Evolutionary conservation across 805 yeast genomes (phyloP), one percentile per base, ranked within the genome.

Genomic region (Candida sithepensis): DNA sequence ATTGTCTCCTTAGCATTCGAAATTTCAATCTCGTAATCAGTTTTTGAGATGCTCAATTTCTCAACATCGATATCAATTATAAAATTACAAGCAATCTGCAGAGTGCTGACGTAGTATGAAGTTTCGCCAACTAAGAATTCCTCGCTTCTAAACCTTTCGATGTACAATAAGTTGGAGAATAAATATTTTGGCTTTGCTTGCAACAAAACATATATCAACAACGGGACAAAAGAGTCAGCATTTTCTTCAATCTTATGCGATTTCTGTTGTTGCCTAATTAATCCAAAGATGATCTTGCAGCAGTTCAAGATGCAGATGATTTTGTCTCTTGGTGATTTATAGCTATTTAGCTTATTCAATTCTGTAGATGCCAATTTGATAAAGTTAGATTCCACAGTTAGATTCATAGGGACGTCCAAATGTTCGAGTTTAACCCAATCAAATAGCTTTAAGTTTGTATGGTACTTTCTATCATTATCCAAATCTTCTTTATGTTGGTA

Each of bases 161-260:
- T 88, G 65, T 89, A 94, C 50, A 78, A 80, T 50, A 91, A 67
- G 61, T 92, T 92, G 9, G 96, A 87, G 14, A 80, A 75, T n/a
- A 94, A 66, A 54, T 81, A 68, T 36, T 69, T 69, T 1, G 89
- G 81, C 47, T 79, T 79, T 1, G 92, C 81, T 56, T 82, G 83
- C 41, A 92, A 64, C 2, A 91, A 77, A 10, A 92, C 85, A 55
- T 82, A 84, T 22, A 94, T 89, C 44, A 94, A 70, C 38, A 92
- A 64, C 0, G 99, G 99, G n/a, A 94, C 77, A 65, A 94, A 94
- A 34, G 87, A 81, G 67, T 94, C 99, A 0, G 99, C 99, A 55
- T 90, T 91, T 56, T 87, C 92, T 49, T 82, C 85, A 45, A 81
- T 74, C 43, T 76, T 67, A 39, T 52, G 56, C 42, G 52, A 49